Conservation (phyloP, 2,329 filamentous ascomycete species). For the Pseudogymnoascus sp. region DNA sequence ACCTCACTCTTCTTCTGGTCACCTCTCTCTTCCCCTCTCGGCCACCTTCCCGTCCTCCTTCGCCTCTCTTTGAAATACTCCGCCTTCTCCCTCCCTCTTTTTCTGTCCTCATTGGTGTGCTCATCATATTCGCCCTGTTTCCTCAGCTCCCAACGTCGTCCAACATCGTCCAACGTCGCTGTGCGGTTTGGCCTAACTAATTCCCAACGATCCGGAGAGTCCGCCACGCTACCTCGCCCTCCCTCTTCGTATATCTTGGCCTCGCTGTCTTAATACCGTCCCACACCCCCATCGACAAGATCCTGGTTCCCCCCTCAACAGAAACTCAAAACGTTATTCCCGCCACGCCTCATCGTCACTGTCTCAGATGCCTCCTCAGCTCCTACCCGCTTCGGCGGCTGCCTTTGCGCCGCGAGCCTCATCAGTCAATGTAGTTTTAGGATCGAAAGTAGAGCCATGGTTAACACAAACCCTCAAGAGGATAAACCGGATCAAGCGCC, state of each 20-base stretch:
- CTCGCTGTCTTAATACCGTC: background rate
- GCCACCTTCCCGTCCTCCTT: background rate
- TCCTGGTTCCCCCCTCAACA: background rate
- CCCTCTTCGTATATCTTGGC: background rate
- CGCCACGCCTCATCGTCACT: background rate
- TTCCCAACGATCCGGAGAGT: background rate
- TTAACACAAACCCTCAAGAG: constrained; percentile 93
- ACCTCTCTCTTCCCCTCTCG: background rate
- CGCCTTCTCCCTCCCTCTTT: background rate
- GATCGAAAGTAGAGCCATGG: constrained; percentile 90
- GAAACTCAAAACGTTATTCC: background rate
- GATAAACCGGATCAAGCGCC: constrained; percentile 92
- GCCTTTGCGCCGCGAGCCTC: constrained; percentile 87
- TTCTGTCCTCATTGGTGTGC: background rate
- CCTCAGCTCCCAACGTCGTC: background rate
- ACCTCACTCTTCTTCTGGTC: background rate
- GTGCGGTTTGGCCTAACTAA: background rate
- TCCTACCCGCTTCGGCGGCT: constrained; percentile 89
- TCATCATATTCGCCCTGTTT: background rate
- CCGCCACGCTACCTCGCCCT: background rate
- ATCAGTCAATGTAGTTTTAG: constrained; percentile 88
- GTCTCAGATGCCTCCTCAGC: constrained; percentile 70
- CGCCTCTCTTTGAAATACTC: background rate
- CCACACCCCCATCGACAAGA: background rate
- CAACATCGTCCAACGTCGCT: background rate